Percentiles rank a stretch among this genome's conserved stretches.
phyloP scores from a whole-genome alignment of 179 eudicot genomes.

The Beta macrorhiza region DNA sequence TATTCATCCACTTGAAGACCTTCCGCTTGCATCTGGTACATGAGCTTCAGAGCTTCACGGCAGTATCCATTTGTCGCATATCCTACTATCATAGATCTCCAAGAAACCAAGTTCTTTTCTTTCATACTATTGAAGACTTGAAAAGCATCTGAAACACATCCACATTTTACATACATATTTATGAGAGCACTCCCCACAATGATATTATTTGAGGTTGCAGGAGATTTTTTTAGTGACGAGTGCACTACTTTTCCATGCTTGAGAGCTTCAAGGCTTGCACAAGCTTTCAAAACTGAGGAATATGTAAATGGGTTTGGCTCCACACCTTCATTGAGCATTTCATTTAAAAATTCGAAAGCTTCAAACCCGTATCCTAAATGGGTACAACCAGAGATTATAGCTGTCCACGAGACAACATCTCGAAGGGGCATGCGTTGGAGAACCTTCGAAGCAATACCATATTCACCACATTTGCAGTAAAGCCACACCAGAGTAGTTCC shows the following conservation, averaged over 20 bases:
- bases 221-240: slow-evolving; percentile 61
- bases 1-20: slow-evolving; percentile 70
- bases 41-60: slow-evolving; percentile 71
- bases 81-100: slow-evolving; percentile 81
- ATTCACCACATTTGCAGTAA: slow-evolving; percentile 69
- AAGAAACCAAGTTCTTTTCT: slow-evolving; percentile 62
- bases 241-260: slow-evolving; percentile 70
- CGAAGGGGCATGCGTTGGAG: slow-evolving; percentile 68
- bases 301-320: slow-evolving; percentile 78
- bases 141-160: slow-evolving; percentile 66
- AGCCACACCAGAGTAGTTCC: slow-evolving; percentile 87
- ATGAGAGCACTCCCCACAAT: slow-evolving; percentile 79
- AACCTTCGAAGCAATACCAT: slow-evolving; percentile 50
- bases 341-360: slow-evolving; percentile 69
- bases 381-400: slow-evolving; percentile 78
- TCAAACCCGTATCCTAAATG: slow-evolving; percentile 70
- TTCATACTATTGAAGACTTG: slow-evolving; percentile 71
- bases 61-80: slow-evolving; percentile 74
- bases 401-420: slow-evolving; percentile 88
- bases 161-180: slow-evolving; percentile 79
- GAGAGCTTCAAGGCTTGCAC: slow-evolving; percentile 60
- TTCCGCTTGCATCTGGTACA: slow-evolving; percentile 75
- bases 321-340: slow-evolving; percentile 76
- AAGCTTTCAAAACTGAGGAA: slow-evolving; percentile 81
- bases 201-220: slow-evolving; percentile 53